Evolutionary conservation across 2,329 filamentous ascomycete genomes (phyloP), one percentile per base, ranked within the genome.

Genomic region (Fusarium sp.): DNA sequence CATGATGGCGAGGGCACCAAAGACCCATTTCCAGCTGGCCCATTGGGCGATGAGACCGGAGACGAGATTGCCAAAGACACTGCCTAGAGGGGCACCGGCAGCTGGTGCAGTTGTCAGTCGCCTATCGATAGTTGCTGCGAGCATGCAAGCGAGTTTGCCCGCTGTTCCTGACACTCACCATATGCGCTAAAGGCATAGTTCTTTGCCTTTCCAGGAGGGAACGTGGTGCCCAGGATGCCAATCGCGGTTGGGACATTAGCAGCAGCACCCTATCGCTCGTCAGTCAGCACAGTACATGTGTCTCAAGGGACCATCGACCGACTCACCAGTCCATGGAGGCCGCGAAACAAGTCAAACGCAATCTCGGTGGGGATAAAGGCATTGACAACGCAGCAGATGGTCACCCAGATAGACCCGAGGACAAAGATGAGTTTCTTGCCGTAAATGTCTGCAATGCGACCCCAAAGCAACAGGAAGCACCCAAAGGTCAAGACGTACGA

Each of bases 241-340:
- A 91, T 85, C 0, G 88, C 88, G 0, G 88, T 90, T 0, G 88
- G 88, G 1, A 90, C 86, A 68, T 89, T 90, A 14, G 87, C 86
- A 2, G 88, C 88, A 23, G 86, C 85, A 2, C 87, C 88, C 75
- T 84, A 50, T 14, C 6, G 23, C 31, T 9, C 3, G 10, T 66
- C 32, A 60, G 44, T 47, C 32, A 60, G 44, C 44, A 19, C 19
- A 19, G 19, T 19, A 19, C 19, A 19, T n/a, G n/a, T n/a, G n/a
- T 14, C 19, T 23, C 6, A 29, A 7, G 10, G 19, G 6, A 9
- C 23, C 11, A 13, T 17, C 37, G 9, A 2, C 3, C 10, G 31
- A 58, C 71, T 60, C 33, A 76, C 77, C 72, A 91, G 71, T 2
- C 88, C 88, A 61, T 90, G 87, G 8, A 91, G 75, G 0, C 83